Conservation (phyloP, 1,284 basidiomycete species). For the Ustilago lituana region DNA sequence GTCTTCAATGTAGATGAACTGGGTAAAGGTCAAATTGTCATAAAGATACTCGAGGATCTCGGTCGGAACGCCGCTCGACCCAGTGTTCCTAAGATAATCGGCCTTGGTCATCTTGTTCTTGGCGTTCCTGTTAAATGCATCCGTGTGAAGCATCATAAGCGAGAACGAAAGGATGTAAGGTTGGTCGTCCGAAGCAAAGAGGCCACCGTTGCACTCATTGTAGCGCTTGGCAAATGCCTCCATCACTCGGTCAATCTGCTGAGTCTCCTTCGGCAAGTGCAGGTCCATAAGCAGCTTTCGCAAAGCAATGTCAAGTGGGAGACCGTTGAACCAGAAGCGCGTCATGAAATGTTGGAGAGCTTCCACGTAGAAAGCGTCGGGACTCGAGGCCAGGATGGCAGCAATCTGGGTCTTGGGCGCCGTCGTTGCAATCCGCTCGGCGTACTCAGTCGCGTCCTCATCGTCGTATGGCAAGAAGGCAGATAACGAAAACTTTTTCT, state of each 20-base stretch:
- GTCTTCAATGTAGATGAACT: constrained; percentile 93
- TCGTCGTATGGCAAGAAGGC: constrained; percentile 48
- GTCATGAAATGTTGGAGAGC: constrained; percentile 80
- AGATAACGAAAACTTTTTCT: constrained; percentile 41
- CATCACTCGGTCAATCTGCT: constrained; percentile 97
- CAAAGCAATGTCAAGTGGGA: constrained; percentile 90
- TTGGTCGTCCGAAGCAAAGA: constrained; percentile 80
- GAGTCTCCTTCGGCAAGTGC: constrained; percentile 90
- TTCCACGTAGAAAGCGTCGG: constrained; percentile 77
- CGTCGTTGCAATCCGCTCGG: constrained; percentile 39
- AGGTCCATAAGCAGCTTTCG: constrained; percentile 91
- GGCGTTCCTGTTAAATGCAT: constrained; percentile 96
- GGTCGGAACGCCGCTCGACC: constrained; percentile 80
- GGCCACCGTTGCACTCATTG: constrained; percentile 80
- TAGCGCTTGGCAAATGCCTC: constrained; percentile 92
- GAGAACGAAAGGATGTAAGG: constrained; percentile 97
- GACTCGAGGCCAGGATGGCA: constrained; percentile 70
- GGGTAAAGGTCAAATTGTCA: constrained; percentile 93
- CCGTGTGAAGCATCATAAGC: constrained; percentile 97
- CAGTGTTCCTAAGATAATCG: constrained; percentile 59
- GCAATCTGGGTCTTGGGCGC: constrained; percentile 47
- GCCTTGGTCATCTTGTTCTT: constrained; percentile 86
- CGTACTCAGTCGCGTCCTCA: constrained; percentile 48
- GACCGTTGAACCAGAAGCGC: constrained; percentile 81
- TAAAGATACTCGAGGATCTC: constrained; percentile 94